phyloP scores from a whole-genome alignment of 192 early-diverging fungal genomes.

The Coemansia sp. region DNA sequence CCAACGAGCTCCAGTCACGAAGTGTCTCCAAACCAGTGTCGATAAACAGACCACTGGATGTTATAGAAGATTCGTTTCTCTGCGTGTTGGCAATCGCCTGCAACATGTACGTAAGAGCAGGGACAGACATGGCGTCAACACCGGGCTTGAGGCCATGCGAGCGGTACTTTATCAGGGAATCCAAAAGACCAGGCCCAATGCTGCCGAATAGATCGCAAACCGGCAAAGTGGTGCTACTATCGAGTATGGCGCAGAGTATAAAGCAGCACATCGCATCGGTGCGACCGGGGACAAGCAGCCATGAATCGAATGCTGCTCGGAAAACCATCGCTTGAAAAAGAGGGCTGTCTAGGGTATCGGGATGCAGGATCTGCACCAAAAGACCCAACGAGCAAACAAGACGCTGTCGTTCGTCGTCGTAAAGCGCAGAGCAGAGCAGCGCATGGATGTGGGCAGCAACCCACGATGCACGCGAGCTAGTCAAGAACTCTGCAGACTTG shows the following conservation, averaged over 20 bases:
- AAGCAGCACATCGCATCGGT: constrained; percentile 19
- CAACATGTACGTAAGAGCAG: constrained; percentile 3
- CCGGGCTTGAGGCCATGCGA: not conserved
- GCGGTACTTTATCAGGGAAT: not conserved
- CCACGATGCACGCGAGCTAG: constrained; percentile 28
- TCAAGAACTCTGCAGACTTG: constrained; percentile 11
- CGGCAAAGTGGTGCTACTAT: constrained; percentile 3
- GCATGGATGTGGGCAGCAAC: constrained; percentile 30
- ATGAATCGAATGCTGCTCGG: constrained; percentile 19
- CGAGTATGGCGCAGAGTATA: constrained; percentile 14
- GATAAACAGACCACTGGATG: constrained; percentile 17
- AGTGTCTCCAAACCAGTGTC: constrained; percentile 20
- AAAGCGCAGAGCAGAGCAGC: constrained; percentile 12
- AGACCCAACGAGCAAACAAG: constrained; percentile 28
- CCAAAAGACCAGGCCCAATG: not conserved
- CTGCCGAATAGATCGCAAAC: not conserved
- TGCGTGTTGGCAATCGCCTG: not conserved
- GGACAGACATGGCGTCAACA: not conserved
- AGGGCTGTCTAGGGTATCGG: constrained; percentile 22
- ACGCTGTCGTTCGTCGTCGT: constrained; percentile 20
- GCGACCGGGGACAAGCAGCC: constrained; percentile 16
- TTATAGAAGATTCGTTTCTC: not conserved
- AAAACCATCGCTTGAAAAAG: constrained; percentile 25
- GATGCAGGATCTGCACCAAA: constrained; percentile 7
- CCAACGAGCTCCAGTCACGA: constrained; percentile 20